Evolutionary conservation across 768 basidiomycete genomes (phyloP).

Genomic region (Cubamyces sp.): DNA sequence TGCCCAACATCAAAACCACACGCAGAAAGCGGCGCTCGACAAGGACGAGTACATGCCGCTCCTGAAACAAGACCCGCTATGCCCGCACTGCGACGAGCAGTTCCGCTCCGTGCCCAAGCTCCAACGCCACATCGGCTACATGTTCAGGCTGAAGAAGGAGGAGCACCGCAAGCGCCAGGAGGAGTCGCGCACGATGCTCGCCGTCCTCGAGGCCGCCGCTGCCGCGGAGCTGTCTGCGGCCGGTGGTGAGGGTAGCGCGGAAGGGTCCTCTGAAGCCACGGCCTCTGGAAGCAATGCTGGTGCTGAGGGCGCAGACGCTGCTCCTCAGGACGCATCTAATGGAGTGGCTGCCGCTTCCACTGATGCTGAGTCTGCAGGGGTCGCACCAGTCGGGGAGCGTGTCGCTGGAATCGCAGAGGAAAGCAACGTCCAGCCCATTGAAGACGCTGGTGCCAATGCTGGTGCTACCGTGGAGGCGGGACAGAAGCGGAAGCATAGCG

Average conservation of each 20-base stretch:
- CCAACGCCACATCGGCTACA: conserved; percentile 64
- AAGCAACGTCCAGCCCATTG: not conserved
- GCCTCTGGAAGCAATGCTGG: too few relatives aligned
- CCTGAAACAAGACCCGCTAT: conserved; percentile 67
- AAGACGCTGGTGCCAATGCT: not conserved
- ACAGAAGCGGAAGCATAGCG: conserved; percentile 22
- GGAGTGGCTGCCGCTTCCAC: too few relatives aligned
- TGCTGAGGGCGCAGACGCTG: too few relatives aligned
- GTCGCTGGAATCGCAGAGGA: too few relatives aligned
- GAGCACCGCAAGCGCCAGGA: conserved; percentile 40
- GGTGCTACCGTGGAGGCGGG: not conserved
- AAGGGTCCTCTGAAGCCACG: too few relatives aligned
- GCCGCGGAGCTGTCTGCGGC: not conserved
- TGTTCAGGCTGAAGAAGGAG: conserved; percentile 42
- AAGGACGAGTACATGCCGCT: conserved; percentile 61
- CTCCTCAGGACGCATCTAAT: too few relatives aligned
- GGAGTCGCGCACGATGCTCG: not conserved
- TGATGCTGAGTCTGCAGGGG: too few relatives aligned
- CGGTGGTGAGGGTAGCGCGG: too few relatives aligned
- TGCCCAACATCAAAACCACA: too few relatives aligned
- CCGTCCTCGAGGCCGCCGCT: not conserved
- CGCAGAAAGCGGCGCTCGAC: conserved; percentile 58
- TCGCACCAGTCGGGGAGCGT: too few relatives aligned
- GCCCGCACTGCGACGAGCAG: conserved; percentile 67
- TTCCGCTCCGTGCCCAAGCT: conserved; percentile 76